Percentiles rank a stretch among this genome's conserved stretches.
Conservation (phyloP, 768 basidiomycete genomes). For the Amanita fuliginea region DNA sequence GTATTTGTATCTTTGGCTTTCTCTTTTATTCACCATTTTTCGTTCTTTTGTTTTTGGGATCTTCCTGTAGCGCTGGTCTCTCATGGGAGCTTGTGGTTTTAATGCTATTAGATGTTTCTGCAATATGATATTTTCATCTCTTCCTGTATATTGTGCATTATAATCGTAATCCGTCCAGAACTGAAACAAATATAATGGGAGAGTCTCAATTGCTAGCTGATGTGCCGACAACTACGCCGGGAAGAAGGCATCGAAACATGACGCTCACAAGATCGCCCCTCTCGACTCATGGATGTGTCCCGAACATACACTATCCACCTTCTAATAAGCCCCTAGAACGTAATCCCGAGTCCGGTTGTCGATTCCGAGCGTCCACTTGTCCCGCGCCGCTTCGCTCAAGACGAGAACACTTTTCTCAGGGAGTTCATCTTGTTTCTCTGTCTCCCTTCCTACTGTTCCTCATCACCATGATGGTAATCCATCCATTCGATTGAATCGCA, state of each 20-base stretch:
- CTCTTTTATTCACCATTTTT: background rate
- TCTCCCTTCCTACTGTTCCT: constrained; percentile 5
- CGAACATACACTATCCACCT: background rate
- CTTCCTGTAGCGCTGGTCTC: no score
- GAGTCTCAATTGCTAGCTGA: background rate
- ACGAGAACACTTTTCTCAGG: constrained; percentile 69
- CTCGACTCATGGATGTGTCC: constrained; percentile 24
- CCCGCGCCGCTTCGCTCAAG: constrained; percentile 73
- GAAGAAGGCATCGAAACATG: constrained; percentile 79
- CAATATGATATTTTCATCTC: no score
- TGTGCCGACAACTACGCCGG: constrained; percentile 70
- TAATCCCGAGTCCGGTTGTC: constrained; percentile 47
- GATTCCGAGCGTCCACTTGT: constrained; percentile 86
- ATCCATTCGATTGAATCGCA: constrained; percentile 46
- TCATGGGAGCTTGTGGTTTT: no score
- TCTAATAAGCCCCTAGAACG: constrained; percentile 27
- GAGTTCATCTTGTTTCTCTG: constrained; percentile 31
- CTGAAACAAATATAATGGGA: no score
- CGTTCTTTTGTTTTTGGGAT: no score
- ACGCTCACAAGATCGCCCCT: constrained; percentile 61
- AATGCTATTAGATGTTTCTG: no score
- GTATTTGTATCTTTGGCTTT: background rate
- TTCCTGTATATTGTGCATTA: no score
- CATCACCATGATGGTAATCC: background rate
- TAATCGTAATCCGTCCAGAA: no score